Evolutionary conservation across 345 rosid genomes (phyloP).

Genomic region (Citropsis articulata): DNA sequence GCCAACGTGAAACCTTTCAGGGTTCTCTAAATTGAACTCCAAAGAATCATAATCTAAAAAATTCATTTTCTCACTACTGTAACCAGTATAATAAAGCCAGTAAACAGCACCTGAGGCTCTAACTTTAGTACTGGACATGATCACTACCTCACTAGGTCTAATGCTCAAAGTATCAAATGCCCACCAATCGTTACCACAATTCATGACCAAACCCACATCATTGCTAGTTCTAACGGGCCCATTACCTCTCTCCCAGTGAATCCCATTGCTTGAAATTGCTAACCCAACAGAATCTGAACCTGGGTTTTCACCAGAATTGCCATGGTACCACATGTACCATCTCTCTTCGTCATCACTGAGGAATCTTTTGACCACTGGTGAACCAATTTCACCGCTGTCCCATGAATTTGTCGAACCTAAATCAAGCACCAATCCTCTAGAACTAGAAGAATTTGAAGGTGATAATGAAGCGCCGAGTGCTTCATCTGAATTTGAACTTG

Average conservation of each 20-base stretch:
- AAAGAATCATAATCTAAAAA: constrained; percentile 20
- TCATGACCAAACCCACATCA: constrained; percentile 77
- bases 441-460: constrained; percentile 13
- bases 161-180: constrained; percentile 68
- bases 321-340: constrained; percentile 91
- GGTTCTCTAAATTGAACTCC: constrained; percentile 34
- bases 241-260: constrained; percentile 78
- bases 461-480: constrained; percentile 18
- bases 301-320: constrained; percentile 37
- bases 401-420: constrained; percentile 51
- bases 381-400: constrained; percentile 72
- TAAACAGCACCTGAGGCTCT: constrained; percentile 65
- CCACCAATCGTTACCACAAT: constrained; percentile 72
- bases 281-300: constrained; percentile 57
- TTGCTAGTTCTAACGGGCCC: constrained; percentile 43
- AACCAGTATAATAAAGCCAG: constrained; percentile 84
- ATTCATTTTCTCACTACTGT: constrained; percentile 42
- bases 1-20: constrained; percentile 40
- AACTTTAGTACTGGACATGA: constrained; percentile 69
- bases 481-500: constrained; percentile 13
- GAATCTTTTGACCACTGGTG: constrained; percentile 85
- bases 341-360: constrained; percentile 79
- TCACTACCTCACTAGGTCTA: constrained; percentile 62
- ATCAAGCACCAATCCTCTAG: constrained; percentile 60
- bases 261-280: constrained; percentile 74